Conservation (phyloP, 352 stramenopile genomes). For the Phytophthora constricta region DNA sequence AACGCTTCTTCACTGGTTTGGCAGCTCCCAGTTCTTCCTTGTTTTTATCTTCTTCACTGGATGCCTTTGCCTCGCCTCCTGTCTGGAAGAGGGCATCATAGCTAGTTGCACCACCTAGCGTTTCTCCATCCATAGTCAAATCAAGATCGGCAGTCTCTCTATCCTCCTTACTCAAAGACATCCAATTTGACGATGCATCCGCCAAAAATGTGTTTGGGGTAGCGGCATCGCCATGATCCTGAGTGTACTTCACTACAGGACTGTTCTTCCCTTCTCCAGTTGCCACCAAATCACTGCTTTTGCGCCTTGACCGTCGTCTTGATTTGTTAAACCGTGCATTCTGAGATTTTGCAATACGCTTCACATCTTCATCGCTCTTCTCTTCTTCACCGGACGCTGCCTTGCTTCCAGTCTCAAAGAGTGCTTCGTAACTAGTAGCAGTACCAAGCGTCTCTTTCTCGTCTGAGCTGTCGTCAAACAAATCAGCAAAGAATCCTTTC, state of each 20-base stretch:
- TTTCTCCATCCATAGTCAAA: no score
- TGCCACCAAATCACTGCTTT: no score
- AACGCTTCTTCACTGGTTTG: conserved; percentile 11
- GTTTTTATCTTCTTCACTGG: conserved; percentile 28
- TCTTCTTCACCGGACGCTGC: conserved; percentile 11
- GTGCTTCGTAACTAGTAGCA: conserved; percentile 43
- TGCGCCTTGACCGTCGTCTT: no score
- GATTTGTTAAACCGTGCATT: no score
- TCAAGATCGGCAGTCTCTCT: conserved; percentile 5
- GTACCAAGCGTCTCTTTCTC: conserved; percentile 30
- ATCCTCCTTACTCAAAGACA: background rate
- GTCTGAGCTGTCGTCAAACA: conserved; percentile 67
- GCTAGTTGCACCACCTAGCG: conserved; percentile 36
- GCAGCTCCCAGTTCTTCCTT: conserved; percentile 18
- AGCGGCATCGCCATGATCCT: no score
- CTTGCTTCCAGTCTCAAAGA: conserved; percentile 41
- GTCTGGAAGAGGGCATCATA: conserved; percentile 57
- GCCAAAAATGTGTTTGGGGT: no score
- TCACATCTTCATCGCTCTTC: conserved; percentile 22
- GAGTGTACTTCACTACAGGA: background rate
- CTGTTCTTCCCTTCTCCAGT: no score
- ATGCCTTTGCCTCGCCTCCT: conserved; percentile 6
- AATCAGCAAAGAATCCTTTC: conserved; percentile 70
- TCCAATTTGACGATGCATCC: background rate
- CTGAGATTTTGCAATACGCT: no score